phyloP scores from a whole-genome alignment of 2,329 filamentous ascomycete species.

The Apiospora koreana region DNA sequence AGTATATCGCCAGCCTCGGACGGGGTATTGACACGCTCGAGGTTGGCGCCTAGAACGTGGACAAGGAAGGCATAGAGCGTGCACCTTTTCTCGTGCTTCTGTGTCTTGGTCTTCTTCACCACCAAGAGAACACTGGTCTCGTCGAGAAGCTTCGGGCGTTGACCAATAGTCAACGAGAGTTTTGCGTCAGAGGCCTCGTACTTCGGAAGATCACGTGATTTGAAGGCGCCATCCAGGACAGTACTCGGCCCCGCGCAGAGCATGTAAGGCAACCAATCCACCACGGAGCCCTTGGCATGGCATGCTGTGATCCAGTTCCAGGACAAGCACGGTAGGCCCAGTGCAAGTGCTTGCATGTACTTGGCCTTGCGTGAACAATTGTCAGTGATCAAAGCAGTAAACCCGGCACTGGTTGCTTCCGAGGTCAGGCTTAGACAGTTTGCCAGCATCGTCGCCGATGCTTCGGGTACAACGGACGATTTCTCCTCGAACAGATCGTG shows the following conservation, averaged over 20 bases:
- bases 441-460: background rate
- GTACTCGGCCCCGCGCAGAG: constrained; percentile 81
- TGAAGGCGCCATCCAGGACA: constrained; percentile 74
- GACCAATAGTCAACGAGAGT: constrained; percentile 57
- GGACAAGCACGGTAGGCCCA: constrained; percentile 84
- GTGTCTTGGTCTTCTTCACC: constrained; percentile 57
- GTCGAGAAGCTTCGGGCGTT: constrained; percentile 64
- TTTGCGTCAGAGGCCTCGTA: constrained; percentile 60
- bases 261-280: constrained; percentile 80
- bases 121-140: constrained; percentile 70
- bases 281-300: constrained; percentile 56
- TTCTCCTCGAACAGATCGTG: constrained; percentile 71
- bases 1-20: constrained; percentile 65
- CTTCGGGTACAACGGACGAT: constrained; percentile 29
- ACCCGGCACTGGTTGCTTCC: constrained; percentile 56
- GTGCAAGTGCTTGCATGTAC: constrained; percentile 90
- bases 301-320: constrained; percentile 80
- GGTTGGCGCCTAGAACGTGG: constrained; percentile 72
- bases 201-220: constrained; percentile 67
- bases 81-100: constrained; percentile 56
- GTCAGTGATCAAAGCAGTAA: constrained; percentile 85
- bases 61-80: constrained; percentile 79
- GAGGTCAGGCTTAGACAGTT: constrained; percentile 47
- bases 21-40: constrained; percentile 66
- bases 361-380: constrained; percentile 84